phyloP scores from a whole-genome alignment of 805 yeast genomes.

The Yamadazyma nakazawae region DNA sequence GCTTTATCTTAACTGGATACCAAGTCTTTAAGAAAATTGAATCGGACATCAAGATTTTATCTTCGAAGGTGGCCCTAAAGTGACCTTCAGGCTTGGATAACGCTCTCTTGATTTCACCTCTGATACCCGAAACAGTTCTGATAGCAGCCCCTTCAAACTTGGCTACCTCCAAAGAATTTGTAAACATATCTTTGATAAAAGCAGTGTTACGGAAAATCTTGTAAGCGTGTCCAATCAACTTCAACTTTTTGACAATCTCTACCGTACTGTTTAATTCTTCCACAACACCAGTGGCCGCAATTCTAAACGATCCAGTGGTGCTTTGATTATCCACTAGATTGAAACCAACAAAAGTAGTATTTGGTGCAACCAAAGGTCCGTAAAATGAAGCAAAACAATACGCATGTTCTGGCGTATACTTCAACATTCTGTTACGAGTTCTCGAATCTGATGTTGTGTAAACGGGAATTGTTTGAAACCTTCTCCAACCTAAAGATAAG shows the following conservation, averaged over 20 bases:
- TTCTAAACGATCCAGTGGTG: slow-evolving; percentile 87
- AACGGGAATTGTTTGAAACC: slow-evolving; percentile 94
- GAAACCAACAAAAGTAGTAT: slow-evolving; percentile 95
- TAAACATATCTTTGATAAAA: slow-evolving; percentile 94
- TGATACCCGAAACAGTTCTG: slow-evolving; percentile 92
- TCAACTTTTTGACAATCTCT: slow-evolving; percentile 93
- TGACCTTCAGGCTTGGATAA: slow-evolving; percentile 92
- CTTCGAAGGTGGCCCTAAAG: slow-evolving; percentile 96
- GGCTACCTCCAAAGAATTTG: slow-evolving; percentile 89
- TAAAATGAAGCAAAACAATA: slow-evolving; percentile 94
- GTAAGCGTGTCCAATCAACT: slow-evolving; percentile 91
- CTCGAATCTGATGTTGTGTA: slow-evolving; percentile 97
- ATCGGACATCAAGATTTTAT: slow-evolving; percentile 87
- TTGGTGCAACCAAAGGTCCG: slow-evolving; percentile 96
- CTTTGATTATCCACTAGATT: slow-evolving; percentile 80
- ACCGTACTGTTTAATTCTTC: slow-evolving; percentile 87
- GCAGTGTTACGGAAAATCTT: slow-evolving; percentile 95
- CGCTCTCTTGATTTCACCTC: slow-evolving; percentile 97
- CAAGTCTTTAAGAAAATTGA: slow-evolving; percentile 88
- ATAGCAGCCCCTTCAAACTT: slow-evolving; percentile 97
- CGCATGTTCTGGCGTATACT: slow-evolving; percentile 97
- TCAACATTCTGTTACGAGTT: slow-evolving; percentile 96
- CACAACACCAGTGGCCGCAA: slow-evolving; percentile 95
- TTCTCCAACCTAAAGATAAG: slow-evolving; percentile 94
- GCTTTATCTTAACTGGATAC: slow-evolving; percentile 91